A percentile compares a stretch with the other conserved stretches of the same genome.
These are phyloP conservation scores for Diaporthe sp. DNA, from an alignment of 2,329 filamentous ascomycete species.

Conservation along the genomic window DNA sequence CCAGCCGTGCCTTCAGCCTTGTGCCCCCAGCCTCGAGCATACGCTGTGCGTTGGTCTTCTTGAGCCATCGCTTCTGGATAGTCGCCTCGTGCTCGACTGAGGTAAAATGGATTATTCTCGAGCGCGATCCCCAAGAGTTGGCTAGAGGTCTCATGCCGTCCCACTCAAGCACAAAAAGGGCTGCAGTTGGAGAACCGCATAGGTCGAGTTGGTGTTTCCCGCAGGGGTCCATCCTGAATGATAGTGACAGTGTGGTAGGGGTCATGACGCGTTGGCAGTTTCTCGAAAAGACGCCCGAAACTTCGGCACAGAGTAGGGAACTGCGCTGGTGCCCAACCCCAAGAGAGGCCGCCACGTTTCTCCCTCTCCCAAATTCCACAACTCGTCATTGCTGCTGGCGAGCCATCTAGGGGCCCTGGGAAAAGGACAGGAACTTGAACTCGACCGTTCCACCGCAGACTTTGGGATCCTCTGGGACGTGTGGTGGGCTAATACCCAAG, in stretches of 20 bases:
- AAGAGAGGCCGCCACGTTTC: neutral
- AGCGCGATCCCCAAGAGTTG: neutral
- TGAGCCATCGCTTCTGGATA: constrained; percentile 67
- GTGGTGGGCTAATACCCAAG: too few species aligned
- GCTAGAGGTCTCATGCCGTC: neutral
- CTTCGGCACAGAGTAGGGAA: too few species aligned
- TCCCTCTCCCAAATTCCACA: neutral
- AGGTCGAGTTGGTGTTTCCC: neutral
- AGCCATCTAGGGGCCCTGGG: neutral
- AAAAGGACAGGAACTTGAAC: neutral
- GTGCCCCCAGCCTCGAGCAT: neutral
- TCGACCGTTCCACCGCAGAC: neutral
- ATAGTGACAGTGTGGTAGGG: too few species aligned
- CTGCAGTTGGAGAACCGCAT: neutral
- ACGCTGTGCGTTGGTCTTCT: constrained; percentile 64
- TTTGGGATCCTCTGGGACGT: neutral
- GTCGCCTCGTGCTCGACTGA: constrained; percentile 57
- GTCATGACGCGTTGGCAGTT: neutral
- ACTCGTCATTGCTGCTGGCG: neutral
- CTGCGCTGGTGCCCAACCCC: too few species aligned
- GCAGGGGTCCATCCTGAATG: neutral
- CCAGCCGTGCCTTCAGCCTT: neutral
- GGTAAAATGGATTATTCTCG: neutral
- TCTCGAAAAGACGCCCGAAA: neutral
- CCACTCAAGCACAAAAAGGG: neutral